Evolutionary conservation across 768 basidiomycete genomes (phyloP), one percentile per base, ranked within the genome.

Genomic region (Rhodotorula kratochvilovae): DNA sequence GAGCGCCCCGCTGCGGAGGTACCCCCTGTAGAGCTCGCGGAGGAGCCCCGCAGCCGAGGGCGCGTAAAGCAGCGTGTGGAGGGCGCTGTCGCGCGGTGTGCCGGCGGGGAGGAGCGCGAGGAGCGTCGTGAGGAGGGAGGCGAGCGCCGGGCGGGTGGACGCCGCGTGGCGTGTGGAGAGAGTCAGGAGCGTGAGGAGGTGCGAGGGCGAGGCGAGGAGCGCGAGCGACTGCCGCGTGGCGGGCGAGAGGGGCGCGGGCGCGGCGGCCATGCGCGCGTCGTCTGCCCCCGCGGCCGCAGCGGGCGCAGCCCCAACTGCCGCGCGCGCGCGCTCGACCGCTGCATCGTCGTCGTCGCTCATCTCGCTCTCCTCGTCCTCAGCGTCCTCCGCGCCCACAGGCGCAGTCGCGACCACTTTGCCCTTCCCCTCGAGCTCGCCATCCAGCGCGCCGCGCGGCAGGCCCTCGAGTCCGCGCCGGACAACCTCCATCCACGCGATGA

Each of bases 11-110:
- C 83, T 75, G 36, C 90, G 82, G 2, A 92, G 86, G 67, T 74
- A 86, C 1, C 84, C 84, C 3, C 90, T 82, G 78, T 88, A 94
- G 42, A 93, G 80, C 78, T 91, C 89, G 56, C 89, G 84, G 10
- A 93, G 84, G 13, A 93, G 80, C 0, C 88, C 85, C 7, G 84
- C 84, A 74, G 76, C 82, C 23, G 86, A 81, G 1, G 70, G 63
- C 5, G 66, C 36, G 63, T 70, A 76, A 21, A 76, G 3, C 82
- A 82, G 64, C 13, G 73, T 81, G 43, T 85, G 84, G 21, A 93
- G 83, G 0, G 92, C 81, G 25, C 82, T 80, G 63, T 88, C 86
- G 71, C 84, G 60, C 25, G 55, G 12, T 13, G 39, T 39, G 13
- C 56, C 1, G 21, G 84, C 78, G 1, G 89, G 86, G 85, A 89